Base-by-base conservation (phyloP, 257 asterid genomes). In the Coffea eugenioides region DNA sequence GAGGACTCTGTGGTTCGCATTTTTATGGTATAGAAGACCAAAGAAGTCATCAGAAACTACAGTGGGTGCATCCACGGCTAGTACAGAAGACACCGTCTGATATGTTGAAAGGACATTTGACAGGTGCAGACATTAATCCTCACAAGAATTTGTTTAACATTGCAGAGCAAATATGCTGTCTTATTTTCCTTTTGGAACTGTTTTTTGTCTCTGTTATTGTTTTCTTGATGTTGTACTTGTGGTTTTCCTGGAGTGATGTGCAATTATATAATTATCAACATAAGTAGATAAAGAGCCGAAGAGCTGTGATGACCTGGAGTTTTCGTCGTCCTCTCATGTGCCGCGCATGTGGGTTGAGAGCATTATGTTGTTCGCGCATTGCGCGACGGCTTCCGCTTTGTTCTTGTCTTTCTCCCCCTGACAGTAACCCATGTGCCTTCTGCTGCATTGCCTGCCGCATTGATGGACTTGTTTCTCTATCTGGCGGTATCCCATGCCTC, bases 1-100 rank as follows among this genome's bases (percentile, higher is more conserved):
- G 84, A 92, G 94, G 90, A 89, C 94, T 43, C 71, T 93, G 71
- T 93, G 98, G 99, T 86, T 91, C 84, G 89, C 91, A 79, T 86
- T 93, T 79, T 77, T 80, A 71, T 93, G 97, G 97, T 91, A 87
- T 77, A 80, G 81, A 76, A 91, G 83, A 82, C 89, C 97, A 67
- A 76, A 48, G 68, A 84, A 82, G 80, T 54, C 87, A 52, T 74
- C 88, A 76, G 88, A 76, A 82, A 83, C 79, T 45, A 74, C 51
- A 69, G 71, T 62, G 2, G 67, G 83, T 14, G 78, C 81, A 62
- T 78, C 91, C 23, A 73, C 61, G 59, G 74, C 61, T 69, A 83
- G 72, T 73, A 71, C 82, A 68, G 78, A 84, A 74, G 76, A 67
- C 59, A 72, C 56, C 74, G 83, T 73, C 77, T 83, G 81, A 77